phyloP scores from a whole-genome alignment of 2,329 filamentous ascomycete species.

The Alternaria sp. region DNA sequence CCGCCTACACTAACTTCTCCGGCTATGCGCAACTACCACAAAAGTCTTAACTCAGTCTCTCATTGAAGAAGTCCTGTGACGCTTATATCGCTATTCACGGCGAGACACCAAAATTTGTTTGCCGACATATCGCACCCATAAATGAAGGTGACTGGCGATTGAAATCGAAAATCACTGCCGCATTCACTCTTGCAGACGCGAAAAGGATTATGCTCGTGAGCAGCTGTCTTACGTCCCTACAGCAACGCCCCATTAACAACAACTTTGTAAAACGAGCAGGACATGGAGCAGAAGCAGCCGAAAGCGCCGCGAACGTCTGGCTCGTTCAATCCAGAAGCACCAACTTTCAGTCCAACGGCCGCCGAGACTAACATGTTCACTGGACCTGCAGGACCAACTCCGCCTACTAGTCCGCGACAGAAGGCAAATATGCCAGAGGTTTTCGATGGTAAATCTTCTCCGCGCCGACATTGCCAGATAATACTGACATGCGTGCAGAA shows the following conservation, averaged over 20 bases:
- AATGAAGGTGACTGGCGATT: slow-evolving; percentile 9
- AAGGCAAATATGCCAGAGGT: background rate
- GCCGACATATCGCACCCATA: background rate
- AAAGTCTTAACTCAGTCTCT: background rate
- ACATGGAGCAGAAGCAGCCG: slow-evolving; percentile 6
- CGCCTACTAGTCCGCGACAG: slow-evolving; percentile 2
- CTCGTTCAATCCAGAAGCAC: slow-evolving; percentile 29
- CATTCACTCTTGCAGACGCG: slow-evolving; percentile 13
- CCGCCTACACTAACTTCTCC: background rate
- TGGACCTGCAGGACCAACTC: background rate
- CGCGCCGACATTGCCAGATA: too few relatives aligned
- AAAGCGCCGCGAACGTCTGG: background rate
- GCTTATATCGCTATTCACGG: background rate
- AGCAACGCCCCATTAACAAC: background rate
- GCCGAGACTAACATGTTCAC: slow-evolving; percentile 4
- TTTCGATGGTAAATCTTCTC: slow-evolving; percentile 1
- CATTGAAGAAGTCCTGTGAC: accelerated
- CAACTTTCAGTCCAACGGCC: slow-evolving; percentile 19
- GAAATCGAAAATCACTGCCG: slow-evolving; percentile 12
- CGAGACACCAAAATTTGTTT: background rate
- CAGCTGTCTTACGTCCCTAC: background rate
- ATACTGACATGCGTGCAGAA: slow-evolving; percentile 11
- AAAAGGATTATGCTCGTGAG: background rate
- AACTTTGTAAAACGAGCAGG: background rate
- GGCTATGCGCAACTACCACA: background rate